Evolutionary conservation across 2,329 filamentous ascomycete genomes (phyloP).

Genomic region (Colletotrichum sublineola): DNA sequence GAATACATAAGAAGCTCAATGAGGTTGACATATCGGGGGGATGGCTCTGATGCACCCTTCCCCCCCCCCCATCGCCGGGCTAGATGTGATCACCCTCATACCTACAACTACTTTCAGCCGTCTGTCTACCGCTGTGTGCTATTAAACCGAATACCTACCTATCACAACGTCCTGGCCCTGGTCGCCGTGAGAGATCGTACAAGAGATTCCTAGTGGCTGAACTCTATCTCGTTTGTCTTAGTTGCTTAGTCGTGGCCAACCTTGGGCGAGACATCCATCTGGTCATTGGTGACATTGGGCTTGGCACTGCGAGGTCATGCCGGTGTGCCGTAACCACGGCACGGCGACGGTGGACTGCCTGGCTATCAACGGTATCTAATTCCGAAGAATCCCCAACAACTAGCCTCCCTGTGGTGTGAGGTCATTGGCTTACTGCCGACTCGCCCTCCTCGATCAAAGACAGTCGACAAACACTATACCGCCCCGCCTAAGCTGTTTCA

Average conservation of each 20-base stretch:
- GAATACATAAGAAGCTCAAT: neutral
- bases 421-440: conserved; percentile 9
- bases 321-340: conserved; percentile 10
- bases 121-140: too few species aligned
- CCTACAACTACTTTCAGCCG: too few species aligned
- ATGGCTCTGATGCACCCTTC: too few species aligned
- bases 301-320: conserved; percentile 12
- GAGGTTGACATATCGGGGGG: too few species aligned
- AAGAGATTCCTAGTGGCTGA: conserved; percentile 15
- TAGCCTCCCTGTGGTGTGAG: conserved; percentile 8
- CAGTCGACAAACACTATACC: conserved; percentile 4
- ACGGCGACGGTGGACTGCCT: neutral
- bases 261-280: conserved; percentile 26
- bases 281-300: neutral
- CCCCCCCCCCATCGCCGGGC: too few species aligned
- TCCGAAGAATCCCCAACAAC: conserved; percentile 17
- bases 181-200: conserved; percentile 4
- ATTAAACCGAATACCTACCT: neutral
- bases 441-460: neutral
- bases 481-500: neutral
- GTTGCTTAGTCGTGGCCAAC: conserved; percentile 3
- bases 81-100: too few species aligned
- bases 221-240: conserved; percentile 32
- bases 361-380: neutral
- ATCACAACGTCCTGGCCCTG: neutral